Conservation (phyloP, 2,329 filamentous ascomycete genomes). For the Pseudocercospora macadamiae region DNA sequence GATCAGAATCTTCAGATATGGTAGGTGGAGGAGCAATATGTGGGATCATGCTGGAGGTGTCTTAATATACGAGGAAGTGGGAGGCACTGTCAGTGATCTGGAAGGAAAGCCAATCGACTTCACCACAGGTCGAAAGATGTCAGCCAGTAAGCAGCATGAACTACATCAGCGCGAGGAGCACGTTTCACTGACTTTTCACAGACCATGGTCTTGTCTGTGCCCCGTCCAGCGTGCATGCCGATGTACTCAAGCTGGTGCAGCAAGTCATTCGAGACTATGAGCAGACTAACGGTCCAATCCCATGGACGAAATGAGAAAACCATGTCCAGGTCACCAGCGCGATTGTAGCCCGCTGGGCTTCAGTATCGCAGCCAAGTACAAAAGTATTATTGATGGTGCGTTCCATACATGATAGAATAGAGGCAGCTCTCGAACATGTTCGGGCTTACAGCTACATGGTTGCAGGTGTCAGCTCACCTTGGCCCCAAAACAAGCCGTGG, state of each 20-base stretch:
- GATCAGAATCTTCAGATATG: constrained; percentile 30
- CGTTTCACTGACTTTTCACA: constrained; percentile 16
- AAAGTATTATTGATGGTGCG: too few relatives aligned
- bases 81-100: constrained; percentile 55
- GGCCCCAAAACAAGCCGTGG: neutral
- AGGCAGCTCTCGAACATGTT: too few relatives aligned
- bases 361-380: too few relatives aligned
- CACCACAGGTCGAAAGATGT: constrained; percentile 31
- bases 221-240: constrained; percentile 24
- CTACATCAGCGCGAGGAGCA: neutral
- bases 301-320: constrained; percentile 17
- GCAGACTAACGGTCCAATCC: constrained; percentile 22
- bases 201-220: constrained; percentile 31
- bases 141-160: constrained; percentile 19
- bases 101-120: constrained; percentile 55
- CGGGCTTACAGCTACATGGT: neutral
- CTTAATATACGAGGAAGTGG: constrained; percentile 36
- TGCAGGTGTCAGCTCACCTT: neutral
- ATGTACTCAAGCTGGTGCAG: constrained; percentile 23
- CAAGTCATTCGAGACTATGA: constrained; percentile 23
- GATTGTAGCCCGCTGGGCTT: neutral
- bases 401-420: too few relatives aligned
- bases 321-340: neutral
- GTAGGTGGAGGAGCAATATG: constrained; percentile 38
- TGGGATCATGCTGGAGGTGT: constrained; percentile 60